phyloP scores from a whole-genome alignment of 2,329 filamentous ascomycete species.

The Monosporascus cannonballus region DNA sequence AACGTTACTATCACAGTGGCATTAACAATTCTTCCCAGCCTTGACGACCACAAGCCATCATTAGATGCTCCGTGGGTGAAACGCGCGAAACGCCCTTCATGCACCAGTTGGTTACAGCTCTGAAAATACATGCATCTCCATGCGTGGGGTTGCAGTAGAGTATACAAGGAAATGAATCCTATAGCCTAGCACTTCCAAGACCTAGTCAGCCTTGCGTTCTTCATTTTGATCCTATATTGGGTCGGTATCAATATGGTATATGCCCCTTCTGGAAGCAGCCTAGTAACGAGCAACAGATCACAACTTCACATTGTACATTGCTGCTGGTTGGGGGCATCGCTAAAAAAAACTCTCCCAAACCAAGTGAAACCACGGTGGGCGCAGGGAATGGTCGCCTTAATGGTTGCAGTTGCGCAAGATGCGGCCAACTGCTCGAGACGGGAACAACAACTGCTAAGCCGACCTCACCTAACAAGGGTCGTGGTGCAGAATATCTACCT shows the following conservation, averaged over 20 bases:
- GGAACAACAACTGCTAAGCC: not conserved
- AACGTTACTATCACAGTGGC: too few species aligned
- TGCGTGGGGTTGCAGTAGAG: not conserved
- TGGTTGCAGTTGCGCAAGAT: not conserved
- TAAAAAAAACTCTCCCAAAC: not conserved
- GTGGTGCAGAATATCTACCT: not conserved
- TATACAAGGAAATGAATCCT: not conserved
- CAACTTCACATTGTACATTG: not conserved
- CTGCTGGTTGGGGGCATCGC: not conserved
- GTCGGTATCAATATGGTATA: not conserved
- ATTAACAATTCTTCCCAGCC: too few species aligned
- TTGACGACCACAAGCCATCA: too few species aligned
- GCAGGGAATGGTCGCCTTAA: not conserved
- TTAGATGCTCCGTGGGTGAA: not conserved
- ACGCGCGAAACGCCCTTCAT: not conserved
- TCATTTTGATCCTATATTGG: too few species aligned
- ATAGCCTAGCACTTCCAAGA: not conserved
- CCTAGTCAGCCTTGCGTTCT: too few species aligned
- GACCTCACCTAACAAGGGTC: not conserved
- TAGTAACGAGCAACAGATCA: not conserved
- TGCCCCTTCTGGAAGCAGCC: not conserved
- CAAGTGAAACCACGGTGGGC: not conserved
- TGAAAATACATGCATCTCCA: not conserved
- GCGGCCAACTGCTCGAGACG: not conserved
- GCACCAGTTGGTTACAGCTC: not conserved